Base-by-base conservation (phyloP, 345 rosid genomes). In the Adansonia digitata region DNA sequence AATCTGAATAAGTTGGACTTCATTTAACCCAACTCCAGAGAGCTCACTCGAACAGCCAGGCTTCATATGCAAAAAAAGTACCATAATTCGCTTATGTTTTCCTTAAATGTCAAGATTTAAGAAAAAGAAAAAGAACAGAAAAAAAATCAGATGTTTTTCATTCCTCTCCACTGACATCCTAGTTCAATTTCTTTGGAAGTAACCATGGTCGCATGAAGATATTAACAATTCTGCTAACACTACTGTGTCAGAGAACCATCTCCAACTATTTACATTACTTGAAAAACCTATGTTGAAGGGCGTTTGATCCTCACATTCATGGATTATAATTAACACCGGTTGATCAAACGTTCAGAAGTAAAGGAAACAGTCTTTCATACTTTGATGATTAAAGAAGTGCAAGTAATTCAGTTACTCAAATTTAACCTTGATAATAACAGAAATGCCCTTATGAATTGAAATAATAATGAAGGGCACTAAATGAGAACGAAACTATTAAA, bases 21-120 rank as follows among this genome's bases (percentile, higher is more conserved):
- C 87, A 14, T 81, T 71, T 53, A 85, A 77, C 73, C 83, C 85
- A 52, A 84, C 82, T 66, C 88, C 92, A 79, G 97, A 81, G 51
- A 94, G 84, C 87, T 94, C 95, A 78, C 89, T 92, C 17, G 95
- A 91, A 84, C 98, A 94, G 68, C 98, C 98, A 82, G 98, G 98
- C 97, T 94, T 78, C 48, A 83, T n/a, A 65, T 46, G 76, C 70
- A 83, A 74, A 81, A 66, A 57, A 20, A 74, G 22, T 1, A 52
- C 49, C 70, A 74, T 4, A 39, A 42, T 35, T 42, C 70, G 69
- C 46, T 69, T 18, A 77, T 34, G 43, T 39, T 0, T 18, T 64
- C 18, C 40, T 11, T 46, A 62, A 3, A 40, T 7, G 51, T 13
- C 14, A 43, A 17, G 68, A 29, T 20, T 8, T 34, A 57, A 13